Evolutionary conservation across 192 early-diverging fungal genomes (phyloP).

Genomic region (Chytriomyces confervae): DNA sequence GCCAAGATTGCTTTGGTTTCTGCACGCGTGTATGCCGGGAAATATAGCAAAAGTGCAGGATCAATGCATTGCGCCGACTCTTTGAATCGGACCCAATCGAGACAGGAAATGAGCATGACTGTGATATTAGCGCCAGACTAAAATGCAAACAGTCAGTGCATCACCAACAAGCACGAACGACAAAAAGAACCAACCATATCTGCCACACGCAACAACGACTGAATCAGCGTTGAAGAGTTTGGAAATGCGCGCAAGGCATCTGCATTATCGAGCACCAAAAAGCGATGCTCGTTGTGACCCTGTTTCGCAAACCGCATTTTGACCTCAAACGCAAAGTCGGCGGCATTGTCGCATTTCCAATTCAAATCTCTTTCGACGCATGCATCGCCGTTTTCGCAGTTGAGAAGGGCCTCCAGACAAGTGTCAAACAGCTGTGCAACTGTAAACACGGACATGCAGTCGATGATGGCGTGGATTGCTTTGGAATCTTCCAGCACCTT

Average conservation of each 20-base stretch:
- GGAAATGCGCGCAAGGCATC: conserved; percentile 78
- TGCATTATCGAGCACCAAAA: conserved; percentile 73
- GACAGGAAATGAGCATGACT: conserved; percentile 73
- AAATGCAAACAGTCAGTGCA: neutral
- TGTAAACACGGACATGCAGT: conserved; percentile 3
- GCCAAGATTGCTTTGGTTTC: conserved; percentile 76
- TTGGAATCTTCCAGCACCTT: neutral
- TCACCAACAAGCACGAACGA: neutral
- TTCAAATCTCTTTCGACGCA: neutral
- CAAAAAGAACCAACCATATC: conserved; percentile 63
- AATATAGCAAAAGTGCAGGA: conserved; percentile 69
- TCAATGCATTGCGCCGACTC: conserved; percentile 64
- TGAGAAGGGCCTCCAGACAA: neutral
- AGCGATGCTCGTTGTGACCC: neutral
- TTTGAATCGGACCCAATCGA: conserved; percentile 82
- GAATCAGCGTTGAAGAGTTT: conserved; percentile 59
- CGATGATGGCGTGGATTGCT: neutral
- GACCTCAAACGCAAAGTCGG: neutral
- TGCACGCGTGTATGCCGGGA: conserved; percentile 75
- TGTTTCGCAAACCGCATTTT: conserved; percentile 39
- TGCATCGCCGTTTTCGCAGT: neutral
- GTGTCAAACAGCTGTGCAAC: neutral
- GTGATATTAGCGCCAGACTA: conserved; percentile 63
- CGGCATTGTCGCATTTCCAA: neutral
- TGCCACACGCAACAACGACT: conserved; percentile 70